Evolutionary conservation across 495 filamentous ascomycete species (phyloP).

Genomic region (Coniosporium apollinis): DNA sequence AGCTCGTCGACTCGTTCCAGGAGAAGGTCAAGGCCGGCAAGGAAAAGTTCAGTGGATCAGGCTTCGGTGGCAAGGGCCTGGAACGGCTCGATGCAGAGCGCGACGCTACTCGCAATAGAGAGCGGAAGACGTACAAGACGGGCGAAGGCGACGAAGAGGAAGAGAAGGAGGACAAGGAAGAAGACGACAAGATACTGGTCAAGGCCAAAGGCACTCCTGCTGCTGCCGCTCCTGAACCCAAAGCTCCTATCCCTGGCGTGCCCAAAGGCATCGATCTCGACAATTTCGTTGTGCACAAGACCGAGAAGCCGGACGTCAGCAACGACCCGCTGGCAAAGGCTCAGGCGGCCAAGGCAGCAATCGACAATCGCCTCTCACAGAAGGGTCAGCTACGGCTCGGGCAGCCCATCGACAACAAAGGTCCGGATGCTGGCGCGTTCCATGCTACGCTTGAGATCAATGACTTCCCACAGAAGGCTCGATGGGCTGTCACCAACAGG

Average conservation of each 20-base stretch:
- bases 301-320: slow-evolving; percentile 36
- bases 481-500: slow-evolving; percentile 96
- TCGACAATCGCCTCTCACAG: slow-evolving; percentile 71
- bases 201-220: slow-evolving; percentile 49
- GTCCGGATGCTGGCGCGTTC: slow-evolving; percentile 91
- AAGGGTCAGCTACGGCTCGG: slow-evolving; percentile 71
- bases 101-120: slow-evolving; percentile 63
- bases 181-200: slow-evolving; percentile 41
- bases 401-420: slow-evolving; percentile 96
- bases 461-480: slow-evolving; percentile 96
- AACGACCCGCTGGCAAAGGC: slow-evolving; percentile 75
- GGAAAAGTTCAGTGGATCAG: slow-evolving; percentile 62
- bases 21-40: slow-evolving; percentile 90
- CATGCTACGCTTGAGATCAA: slow-evolving; percentile 98
- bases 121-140: slow-evolving; percentile 77
- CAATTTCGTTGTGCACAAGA: slow-evolving; percentile 67
- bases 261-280: slow-evolving; percentile 52
- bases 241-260: slow-evolving; percentile 28
- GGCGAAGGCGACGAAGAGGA: slow-evolving; percentile 80
- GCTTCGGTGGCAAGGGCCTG: slow-evolving; percentile 89
- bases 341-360: slow-evolving; percentile 65
- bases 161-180: slow-evolving; percentile 46
- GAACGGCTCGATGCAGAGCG: slow-evolving; percentile 83
- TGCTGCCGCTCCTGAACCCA: slow-evolving; percentile 31
- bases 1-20: slow-evolving; percentile 48